A percentile compares a stretch with the other conserved stretches of the same genome.
Conservation (phyloP, 2,329 filamentous ascomycete species). For the Fusarium chuoi region DNA sequence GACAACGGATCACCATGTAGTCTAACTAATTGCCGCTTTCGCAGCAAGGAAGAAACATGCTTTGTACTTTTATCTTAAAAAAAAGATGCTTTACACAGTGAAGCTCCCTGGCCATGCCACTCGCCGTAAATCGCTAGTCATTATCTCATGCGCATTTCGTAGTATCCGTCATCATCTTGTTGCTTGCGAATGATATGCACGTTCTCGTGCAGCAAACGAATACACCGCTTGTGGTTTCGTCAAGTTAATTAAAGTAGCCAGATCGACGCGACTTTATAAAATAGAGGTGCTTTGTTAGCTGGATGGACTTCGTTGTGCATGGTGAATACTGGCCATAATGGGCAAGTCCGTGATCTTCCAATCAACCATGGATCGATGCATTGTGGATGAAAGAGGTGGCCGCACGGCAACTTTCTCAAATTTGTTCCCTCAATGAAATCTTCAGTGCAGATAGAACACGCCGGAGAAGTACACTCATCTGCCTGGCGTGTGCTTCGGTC, state of each 20-base stretch:
- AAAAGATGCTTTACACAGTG: neutral
- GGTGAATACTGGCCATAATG: constrained; percentile 17
- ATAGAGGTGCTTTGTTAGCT: neutral
- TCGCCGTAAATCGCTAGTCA: neutral
- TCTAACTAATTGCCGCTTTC: neutral
- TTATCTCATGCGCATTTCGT: no score
- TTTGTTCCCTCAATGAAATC: neutral
- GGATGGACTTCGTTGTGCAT: accelerated
- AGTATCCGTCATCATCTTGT: neutral
- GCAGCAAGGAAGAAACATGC: accelerated
- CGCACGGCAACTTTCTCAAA: constrained; percentile 14
- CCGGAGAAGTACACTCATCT: neutral
- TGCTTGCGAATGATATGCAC: neutral
- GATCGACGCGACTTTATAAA: neutral
- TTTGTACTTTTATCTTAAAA: neutral
- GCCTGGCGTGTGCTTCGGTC: accelerated
- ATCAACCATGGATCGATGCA: constrained; percentile 37
- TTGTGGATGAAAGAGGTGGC: constrained; percentile 29
- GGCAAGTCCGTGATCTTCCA: constrained; percentile 28
- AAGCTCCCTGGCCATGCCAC: neutral
- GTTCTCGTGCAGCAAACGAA: neutral
- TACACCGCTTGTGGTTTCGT: neutral
- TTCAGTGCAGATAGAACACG: constrained; percentile 27
- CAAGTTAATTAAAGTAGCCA: neutral
- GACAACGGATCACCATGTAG: neutral